Percentiles rank a stretch among this genome's conserved stretches.
Evolutionary conservation across 345 rosid species (phyloP).

Genomic region (Pugionium cornutum): DNA sequence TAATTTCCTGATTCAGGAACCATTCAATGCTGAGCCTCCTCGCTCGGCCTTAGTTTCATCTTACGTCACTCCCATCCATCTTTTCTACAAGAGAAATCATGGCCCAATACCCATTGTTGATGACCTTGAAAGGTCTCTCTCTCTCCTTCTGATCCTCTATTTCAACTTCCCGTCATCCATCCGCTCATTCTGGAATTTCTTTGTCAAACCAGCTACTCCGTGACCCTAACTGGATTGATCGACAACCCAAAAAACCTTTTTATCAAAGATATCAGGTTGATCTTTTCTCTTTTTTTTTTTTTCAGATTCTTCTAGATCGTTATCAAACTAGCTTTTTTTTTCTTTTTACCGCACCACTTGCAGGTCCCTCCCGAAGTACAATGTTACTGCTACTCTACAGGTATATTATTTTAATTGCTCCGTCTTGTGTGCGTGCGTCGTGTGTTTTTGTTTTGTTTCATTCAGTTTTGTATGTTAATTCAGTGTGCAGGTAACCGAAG

Average conservation of each 20-base stretch:
- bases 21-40: conserved; percentile 93
- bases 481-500: conserved; percentile 99
- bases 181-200: conserved; percentile 19
- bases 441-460: neutral
- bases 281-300: neutral
- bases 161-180: neutral
- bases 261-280: conserved; percentile 75
- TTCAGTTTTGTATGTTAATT: neutral
- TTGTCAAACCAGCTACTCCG: conserved; percentile 55
- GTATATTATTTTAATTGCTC: conserved; percentile 33
- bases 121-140: conserved; percentile 58
- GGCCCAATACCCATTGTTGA: conserved; percentile 90
- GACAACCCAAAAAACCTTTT: conserved; percentile 55
- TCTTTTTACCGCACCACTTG: neutral
- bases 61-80: conserved; percentile 78
- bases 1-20: conserved; percentile 47
- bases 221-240: conserved; percentile 54
- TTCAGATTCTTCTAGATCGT: neutral
- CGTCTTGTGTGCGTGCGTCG: no score
- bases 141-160: neutral
- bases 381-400: conserved; percentile 80
- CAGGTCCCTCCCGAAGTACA: conserved; percentile 84
- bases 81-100: conserved; percentile 94
- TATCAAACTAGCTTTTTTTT: neutral
- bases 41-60: conserved; percentile 69